Evolutionary conservation across 2,329 filamentous ascomycete genomes (phyloP), one percentile per base, ranked within the genome.

Genomic region (Ustilaginoidea virens): DNA sequence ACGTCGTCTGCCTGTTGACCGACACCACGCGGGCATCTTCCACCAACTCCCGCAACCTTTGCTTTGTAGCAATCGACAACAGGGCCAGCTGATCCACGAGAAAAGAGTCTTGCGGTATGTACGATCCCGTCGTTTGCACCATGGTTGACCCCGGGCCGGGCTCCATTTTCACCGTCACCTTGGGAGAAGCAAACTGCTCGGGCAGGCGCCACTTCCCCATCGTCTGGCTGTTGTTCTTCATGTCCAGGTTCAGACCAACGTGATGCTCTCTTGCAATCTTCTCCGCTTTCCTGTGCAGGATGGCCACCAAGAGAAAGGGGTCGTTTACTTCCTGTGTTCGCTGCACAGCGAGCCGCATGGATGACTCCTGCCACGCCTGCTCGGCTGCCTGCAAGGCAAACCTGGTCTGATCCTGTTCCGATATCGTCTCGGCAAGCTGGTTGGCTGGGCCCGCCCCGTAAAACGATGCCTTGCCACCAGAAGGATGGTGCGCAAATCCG

Each of bases 61-160:
- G 79, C 46, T 87, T 82, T 7, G 82, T 75, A 12, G 81, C 80
- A 32, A 94, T 66, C 5, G 83, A 90, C 33, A 94, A 50, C 11
- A 94, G 61, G 16, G 81, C 79, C 25, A 94, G 56, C 39, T 94
- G 80, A 36, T 93, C 85, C 10, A 80, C 77, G 19, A 93, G 60
- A 30, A 69, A 74, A 2, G 80, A 72, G 24, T 85, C 79, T 20
- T 78, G 73, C 0, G 90, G 69, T 21, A 92, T 69, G 30, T 79
- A 82, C 13, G 72, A 71, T 2, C 74, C 75, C 10, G 62, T 65
- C 1, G 75, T 74, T 23, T 68, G 55, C 3, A 81, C 63, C 15
- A 77, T 53, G 9, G 69, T 63, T 18, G 69, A 69, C 28, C 83
- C 73, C 1, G 73, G 66, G 1, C 70, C 73, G 2, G 58, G 59